Conservation (phyloP, 495 filamentous ascomycete species). For the Lasiosphaeria ovina region DNA sequence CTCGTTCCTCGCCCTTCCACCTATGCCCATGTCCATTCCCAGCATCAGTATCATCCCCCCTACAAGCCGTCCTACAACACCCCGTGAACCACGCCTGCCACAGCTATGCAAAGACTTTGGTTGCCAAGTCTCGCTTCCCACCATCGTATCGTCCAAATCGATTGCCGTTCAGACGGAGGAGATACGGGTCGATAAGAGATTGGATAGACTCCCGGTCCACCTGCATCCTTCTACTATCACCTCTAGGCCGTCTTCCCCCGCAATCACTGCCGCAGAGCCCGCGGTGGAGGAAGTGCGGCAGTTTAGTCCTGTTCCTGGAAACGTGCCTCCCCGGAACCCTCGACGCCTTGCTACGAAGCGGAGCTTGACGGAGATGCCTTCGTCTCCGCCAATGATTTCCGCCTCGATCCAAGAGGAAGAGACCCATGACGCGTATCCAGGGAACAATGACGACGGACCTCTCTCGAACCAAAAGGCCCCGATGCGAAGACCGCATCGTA, state of each 20-base stretch:
- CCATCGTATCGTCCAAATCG: conserved; percentile 54
- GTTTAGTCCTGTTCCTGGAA: conserved; percentile 51
- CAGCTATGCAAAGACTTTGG: conserved; percentile 55
- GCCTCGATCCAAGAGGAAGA: conserved; percentile 32
- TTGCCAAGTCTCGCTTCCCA: conserved; percentile 50
- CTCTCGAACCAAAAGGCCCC: conserved; percentile 59
- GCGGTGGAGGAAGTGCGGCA: conserved; percentile 34
- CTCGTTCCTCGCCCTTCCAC: conserved; percentile 28
- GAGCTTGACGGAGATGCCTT: conserved; percentile 47
- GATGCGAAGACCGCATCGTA: conserved; percentile 67
- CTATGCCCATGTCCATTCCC: conserved; percentile 50
- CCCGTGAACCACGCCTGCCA: conserved; percentile 51
- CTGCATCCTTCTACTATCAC: conserved; percentile 70
- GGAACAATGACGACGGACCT: conserved; percentile 80
- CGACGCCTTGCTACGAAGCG: conserved; percentile 45
- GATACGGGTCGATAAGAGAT: conserved; percentile 73
- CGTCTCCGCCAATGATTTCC: conserved; percentile 42
- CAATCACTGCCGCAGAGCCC: conserved; percentile 24
- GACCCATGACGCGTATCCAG: conserved; percentile 67
- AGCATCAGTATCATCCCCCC: conserved; percentile 63
- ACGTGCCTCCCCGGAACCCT: conserved; percentile 52
- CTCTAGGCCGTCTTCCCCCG: conserved; percentile 54
- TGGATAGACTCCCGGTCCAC: conserved; percentile 71
- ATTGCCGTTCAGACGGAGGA: conserved; percentile 84
- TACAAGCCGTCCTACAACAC: conserved; percentile 50